Conservation (phyloP, 2,329 filamentous ascomycete species). For the Calycina herbarum region DNA sequence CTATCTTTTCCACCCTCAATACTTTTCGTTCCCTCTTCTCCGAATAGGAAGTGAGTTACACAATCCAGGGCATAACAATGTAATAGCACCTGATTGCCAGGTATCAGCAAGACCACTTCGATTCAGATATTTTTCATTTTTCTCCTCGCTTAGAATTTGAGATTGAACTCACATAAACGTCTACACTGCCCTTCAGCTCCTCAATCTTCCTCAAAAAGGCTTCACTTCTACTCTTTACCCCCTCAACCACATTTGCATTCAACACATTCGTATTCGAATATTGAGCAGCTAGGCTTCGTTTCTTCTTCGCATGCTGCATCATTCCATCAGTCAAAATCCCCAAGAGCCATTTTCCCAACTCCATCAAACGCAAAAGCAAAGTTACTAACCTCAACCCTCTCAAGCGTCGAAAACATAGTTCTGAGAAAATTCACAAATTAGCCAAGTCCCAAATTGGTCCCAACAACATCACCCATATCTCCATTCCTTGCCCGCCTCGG, state of each 20-base stretch:
- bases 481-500: neutral
- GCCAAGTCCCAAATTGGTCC: neutral
- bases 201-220: constrained; percentile 56
- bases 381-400: constrained; percentile 29
- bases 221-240: constrained; percentile 56
- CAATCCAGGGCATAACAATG: constrained; percentile 71
- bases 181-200: constrained; percentile 49
- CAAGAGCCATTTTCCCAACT: neutral
- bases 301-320: constrained; percentile 5
- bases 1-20: constrained; percentile 56
- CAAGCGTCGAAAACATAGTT: constrained; percentile 42
- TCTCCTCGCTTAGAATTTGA: neutral
- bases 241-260: constrained; percentile 53
- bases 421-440: constrained; percentile 21
- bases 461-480: neutral
- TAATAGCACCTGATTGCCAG: constrained; percentile 38
- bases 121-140: no score
- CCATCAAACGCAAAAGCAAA: neutral
- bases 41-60: constrained; percentile 68
- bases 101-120: neutral
- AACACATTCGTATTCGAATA: constrained; percentile 65
- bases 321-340: neutral
- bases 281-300: neutral
- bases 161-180: constrained; percentile 55
- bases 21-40: constrained; percentile 63